Percentiles rank a stretch among this genome's conserved stretches.
Evolutionary conservation across 148 eudicot species (phyloP).

Genomic region (Silene conica): DNA sequence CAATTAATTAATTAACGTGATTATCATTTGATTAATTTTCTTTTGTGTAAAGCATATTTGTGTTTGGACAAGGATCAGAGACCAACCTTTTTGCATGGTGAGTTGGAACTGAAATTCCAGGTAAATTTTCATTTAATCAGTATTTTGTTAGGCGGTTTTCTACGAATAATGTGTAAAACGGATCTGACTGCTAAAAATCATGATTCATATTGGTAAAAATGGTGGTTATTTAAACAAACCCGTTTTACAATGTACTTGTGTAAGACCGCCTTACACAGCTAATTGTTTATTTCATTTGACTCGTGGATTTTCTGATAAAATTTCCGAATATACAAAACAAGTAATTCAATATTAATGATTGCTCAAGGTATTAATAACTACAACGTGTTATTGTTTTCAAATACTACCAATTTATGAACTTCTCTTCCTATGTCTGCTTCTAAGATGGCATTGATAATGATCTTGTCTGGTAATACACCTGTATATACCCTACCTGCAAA

Average conservation of each 20-base stretch:
- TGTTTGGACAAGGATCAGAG: not conserved
- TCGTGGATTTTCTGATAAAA: not conserved
- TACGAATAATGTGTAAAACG: too few species aligned
- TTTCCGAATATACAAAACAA: not conserved
- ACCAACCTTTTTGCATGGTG: not conserved
- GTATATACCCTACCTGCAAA: not conserved
- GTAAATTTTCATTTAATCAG: not conserved
- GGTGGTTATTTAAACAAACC: too few species aligned
- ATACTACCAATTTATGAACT: not conserved
- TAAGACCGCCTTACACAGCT: too few species aligned
- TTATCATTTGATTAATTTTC: not conserved
- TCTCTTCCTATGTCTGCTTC: slow-evolving; percentile 5
- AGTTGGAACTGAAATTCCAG: not conserved
- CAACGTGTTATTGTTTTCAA: not conserved
- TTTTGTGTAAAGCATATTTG: not conserved
- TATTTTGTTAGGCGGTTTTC: too few species aligned
- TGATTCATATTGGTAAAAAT: not conserved
- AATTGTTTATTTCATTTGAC: too few species aligned
- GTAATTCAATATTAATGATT: not conserved
- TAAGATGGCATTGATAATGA: not conserved
- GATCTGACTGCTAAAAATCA: too few species aligned
- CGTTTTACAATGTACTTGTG: too few species aligned
- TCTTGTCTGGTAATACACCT: not conserved
- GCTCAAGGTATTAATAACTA: not conserved
- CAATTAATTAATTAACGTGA: not conserved